A percentile compares a stretch with the other conserved stretches of the same genome.
These are phyloP conservation scores for Arthromyces matolae DNA, from an alignment of 768 basidiomycete species.

Conservation along the genomic window DNA sequence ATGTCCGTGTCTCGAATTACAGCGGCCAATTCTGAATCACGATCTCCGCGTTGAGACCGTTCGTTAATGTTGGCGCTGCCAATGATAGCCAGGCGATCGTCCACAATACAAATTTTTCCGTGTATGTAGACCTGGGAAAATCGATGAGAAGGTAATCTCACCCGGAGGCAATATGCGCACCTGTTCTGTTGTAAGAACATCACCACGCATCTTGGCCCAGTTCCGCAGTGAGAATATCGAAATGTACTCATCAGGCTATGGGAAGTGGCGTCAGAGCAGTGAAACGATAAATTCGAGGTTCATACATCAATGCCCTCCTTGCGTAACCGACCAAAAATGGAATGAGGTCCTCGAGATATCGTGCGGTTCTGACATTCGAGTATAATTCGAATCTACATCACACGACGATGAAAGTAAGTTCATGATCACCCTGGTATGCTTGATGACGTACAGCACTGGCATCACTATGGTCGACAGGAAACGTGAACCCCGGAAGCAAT, in stretches of 20 bases:
- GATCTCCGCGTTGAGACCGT: constrained; percentile 90
- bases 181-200: constrained; percentile 84
- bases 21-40: constrained; percentile 92
- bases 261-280: constrained; percentile 10
- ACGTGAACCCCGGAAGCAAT: constrained; percentile 88
- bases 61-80: constrained; percentile 99
- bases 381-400: constrained; percentile 80
- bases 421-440: neutral
- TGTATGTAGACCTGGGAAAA: constrained; percentile 77
- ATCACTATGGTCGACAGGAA: constrained; percentile 88
- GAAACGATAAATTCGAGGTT: constrained; percentile 5
- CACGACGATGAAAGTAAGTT: neutral
- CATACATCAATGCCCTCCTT: constrained; percentile 87
- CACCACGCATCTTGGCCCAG: constrained; percentile 89
- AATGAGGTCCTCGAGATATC: constrained; percentile 83
- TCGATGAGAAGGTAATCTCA: constrained; percentile 6
- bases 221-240: constrained; percentile 86
- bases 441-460: constrained; percentile 73
- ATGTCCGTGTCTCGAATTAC: constrained; percentile 96
- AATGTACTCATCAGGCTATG: constrained; percentile 88
- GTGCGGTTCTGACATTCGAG: constrained; percentile 92
- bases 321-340: constrained; percentile 82
- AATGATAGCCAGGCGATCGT: constrained; percentile 91
- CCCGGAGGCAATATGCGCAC: constrained; percentile 32
- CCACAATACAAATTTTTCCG: constrained; percentile 85